These are phyloP conservation scores for Pseudopithomyces maydicus DNA, from an alignment of 2,329 filamentous ascomycete genomes.

Conservation along the genomic window DNA sequence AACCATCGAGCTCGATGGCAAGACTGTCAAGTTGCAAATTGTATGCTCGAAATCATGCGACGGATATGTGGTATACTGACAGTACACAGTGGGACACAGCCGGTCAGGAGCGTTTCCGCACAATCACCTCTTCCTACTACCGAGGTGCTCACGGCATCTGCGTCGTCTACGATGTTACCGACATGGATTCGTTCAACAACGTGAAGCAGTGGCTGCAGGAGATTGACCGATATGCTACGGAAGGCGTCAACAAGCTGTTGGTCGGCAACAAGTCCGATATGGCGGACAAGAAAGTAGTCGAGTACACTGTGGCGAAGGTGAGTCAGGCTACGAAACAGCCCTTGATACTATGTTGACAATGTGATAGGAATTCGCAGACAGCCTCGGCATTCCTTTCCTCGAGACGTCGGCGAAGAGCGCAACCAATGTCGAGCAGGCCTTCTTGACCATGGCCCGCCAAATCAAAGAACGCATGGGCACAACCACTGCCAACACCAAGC, in stretches of 20 bases:
- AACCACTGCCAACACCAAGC: constrained; percentile 97
- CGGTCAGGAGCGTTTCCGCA: constrained; percentile 98
- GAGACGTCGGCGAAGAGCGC: constrained; percentile 99
- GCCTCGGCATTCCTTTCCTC: constrained; percentile 97
- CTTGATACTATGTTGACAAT: constrained; percentile 22
- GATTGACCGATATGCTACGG: constrained; percentile 98
- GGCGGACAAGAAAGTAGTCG: constrained; percentile 99
- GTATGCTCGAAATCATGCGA: constrained; percentile 43
- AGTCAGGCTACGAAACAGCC: constrained; percentile 29
- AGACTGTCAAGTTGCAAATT: constrained; percentile 99
- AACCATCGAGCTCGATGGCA: constrained; percentile 98
- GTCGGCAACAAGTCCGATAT: constrained; percentile 99
- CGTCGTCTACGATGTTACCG: constrained; percentile 99
- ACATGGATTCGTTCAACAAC: constrained; percentile 99
- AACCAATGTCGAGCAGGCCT: constrained; percentile 98
- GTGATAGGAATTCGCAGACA: constrained; percentile 92
- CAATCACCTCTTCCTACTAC: constrained; percentile 99
- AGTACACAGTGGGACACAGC: constrained; percentile 90
- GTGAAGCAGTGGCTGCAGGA: constrained; percentile 99
- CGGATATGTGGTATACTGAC: constrained; percentile 25
- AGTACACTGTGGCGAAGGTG: constrained; percentile 99
- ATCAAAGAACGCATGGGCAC: constrained; percentile 99
- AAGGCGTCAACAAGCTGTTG: constrained; percentile 98
- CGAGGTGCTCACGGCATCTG: constrained; percentile 98
- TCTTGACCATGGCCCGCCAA: constrained; percentile 99